Base-by-base conservation (phyloP, 108 stramenopile genomes). In the Nitzschia putrida region DNA sequence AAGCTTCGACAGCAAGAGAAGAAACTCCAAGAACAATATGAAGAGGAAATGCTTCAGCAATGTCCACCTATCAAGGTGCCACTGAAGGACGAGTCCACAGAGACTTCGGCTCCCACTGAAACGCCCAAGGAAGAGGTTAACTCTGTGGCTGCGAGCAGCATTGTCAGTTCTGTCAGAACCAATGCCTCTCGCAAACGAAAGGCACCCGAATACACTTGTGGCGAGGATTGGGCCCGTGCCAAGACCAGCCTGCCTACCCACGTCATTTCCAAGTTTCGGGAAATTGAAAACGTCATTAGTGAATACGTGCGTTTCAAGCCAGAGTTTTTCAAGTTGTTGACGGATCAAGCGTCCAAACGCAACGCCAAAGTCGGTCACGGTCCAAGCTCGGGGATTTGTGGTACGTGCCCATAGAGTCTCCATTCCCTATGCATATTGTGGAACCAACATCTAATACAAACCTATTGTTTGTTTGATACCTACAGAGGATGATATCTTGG, bases 301-400 rank as follows among this genome's bases (percentile, higher is more conserved):
- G 86, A 86, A 52, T 80, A 82, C 53, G 79, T 92, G 16, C 80
- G 78, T 0, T 87, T 92, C 72, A 77, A 76, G 21, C 86, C 86
- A 29, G 83, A 85, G 43, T 91, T 85, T 65, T 79, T 84, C 61
- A 55, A 72, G 26, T 74, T 83, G 66, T 82, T 90, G 11, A 72
- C 73, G 0, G 83, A 88, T 52, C 86, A 91, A 70, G 57, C 74
- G 5, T 51, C 41, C 21, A 60, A 53, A 38, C 49, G 68, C 37
- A 64, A 79, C 71, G 69, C 78, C 45, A 57, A 76, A 71, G 43
- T 68, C 26, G 63, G 72, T 45, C 64, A 80, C 50, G 61, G 60
- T 23, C 74, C 67, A n/a, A 51, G 43, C 54, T 69, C 60, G 6
- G 74, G 74, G 38, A 53, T 63, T 21, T 61, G 68, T 57, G 59